Conservation (phyloP, 345 rosid genomes). For the Linum usitatissimum region DNA sequence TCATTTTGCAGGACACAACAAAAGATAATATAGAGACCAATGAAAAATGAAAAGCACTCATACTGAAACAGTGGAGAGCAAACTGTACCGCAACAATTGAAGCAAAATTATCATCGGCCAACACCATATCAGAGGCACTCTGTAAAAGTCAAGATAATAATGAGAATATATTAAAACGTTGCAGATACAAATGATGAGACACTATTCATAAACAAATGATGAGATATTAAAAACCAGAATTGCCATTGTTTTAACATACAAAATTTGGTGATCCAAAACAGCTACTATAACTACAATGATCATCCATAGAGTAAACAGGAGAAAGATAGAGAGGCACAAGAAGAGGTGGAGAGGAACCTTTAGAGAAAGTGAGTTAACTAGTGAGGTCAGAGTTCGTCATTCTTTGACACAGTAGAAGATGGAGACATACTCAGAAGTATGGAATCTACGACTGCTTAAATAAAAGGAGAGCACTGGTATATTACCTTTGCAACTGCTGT, state of each 20-base stretch:
- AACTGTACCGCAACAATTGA: conserved; percentile 80
- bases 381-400: not conserved
- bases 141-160: conserved; percentile 28
- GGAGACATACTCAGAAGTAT: not conserved
- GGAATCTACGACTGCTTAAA: not conserved
- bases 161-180: not conserved
- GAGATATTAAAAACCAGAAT: too few species aligned
- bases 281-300: too few species aligned
- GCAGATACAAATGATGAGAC: too few species aligned
- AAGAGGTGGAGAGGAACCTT: not conserved
- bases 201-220: too few species aligned
- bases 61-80: conserved; percentile 11
- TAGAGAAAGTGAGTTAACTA: not conserved
- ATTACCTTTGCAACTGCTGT: conserved; percentile 98
- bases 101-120: conserved; percentile 99
- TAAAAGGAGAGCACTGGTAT: not conserved
- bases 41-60: not conserved
- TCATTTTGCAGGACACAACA: not conserved
- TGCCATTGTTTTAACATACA: too few species aligned
- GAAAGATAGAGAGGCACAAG: not conserved
- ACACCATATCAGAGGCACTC: conserved; percentile 99
- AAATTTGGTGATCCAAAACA: too few species aligned
- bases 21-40: not conserved
- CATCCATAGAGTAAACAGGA: too few species aligned
- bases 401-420: not conserved